Percentiles rank a stretch among this genome's conserved stretches.
phyloP scores from a whole-genome alignment of 108 stramenopile species.

The Mediolabrus comicus region DNA sequence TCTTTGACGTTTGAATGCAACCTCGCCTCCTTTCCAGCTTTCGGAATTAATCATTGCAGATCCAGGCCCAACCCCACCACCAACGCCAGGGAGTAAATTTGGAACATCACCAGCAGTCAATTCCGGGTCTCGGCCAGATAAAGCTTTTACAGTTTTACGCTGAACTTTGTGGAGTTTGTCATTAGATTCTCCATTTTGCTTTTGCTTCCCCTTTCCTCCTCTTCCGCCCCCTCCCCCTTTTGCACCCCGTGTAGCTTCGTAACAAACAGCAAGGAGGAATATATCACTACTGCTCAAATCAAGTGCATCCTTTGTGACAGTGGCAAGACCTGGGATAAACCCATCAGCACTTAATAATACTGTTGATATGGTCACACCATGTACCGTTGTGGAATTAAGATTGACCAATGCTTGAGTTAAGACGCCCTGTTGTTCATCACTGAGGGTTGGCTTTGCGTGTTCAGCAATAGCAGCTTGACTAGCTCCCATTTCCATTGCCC shows the following conservation, averaged over 20 bases:
- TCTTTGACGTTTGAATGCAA: slow-evolving; percentile 43
- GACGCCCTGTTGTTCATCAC: slow-evolving; percentile 81
- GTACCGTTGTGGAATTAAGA: slow-evolving; percentile 70
- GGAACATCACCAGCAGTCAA: slow-evolving; percentile 2
- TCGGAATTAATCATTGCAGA: slow-evolving; percentile 43
- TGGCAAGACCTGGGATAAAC: slow-evolving; percentile 90
- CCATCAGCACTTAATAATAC: slow-evolving; percentile 85
- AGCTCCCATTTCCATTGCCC: slow-evolving; percentile 91
- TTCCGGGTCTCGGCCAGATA: slow-evolving; percentile 9
- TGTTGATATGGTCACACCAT: slow-evolving; percentile 86
- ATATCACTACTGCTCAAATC: slow-evolving; percentile 90
- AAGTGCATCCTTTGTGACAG: slow-evolving; percentile 89
- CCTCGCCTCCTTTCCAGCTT: slow-evolving; percentile 67
- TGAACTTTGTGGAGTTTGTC: slow-evolving; percentile 36
- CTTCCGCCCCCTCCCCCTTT: slow-evolving; percentile 14
- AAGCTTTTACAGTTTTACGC: slow-evolving; percentile 36
- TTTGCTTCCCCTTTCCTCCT: slow-evolving; percentile 35
- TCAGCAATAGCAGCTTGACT: slow-evolving; percentile 93
- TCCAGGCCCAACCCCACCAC: slow-evolving; percentile 1
- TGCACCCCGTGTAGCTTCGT: slow-evolving; percentile 74
- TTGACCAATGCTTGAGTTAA: slow-evolving; percentile 86
- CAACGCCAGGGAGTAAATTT: slow-evolving; percentile 14
- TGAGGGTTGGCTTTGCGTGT: slow-evolving; percentile 75
- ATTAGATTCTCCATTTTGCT: slow-evolving; percentile 17
- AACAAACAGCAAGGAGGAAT: slow-evolving; percentile 81